Conservation (phyloP, 1,284 basidiomycete species). For the Sphaerobolus stellatus region DNA sequence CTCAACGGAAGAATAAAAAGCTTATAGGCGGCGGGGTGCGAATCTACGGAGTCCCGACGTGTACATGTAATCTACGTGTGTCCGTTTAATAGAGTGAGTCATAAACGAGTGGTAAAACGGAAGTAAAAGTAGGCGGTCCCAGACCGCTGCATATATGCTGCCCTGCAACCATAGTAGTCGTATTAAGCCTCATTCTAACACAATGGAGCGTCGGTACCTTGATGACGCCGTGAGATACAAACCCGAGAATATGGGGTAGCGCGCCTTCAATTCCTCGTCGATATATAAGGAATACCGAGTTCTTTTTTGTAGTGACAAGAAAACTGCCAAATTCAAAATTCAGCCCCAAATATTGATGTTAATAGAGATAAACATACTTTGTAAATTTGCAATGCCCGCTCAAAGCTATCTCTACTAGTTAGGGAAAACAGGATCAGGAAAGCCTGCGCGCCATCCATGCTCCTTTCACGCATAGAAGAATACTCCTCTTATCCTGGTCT, state of each 20-base stretch:
- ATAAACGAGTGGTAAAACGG: background rate
- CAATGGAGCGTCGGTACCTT: too few relatives aligned
- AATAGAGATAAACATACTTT: background rate
- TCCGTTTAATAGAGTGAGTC: too few relatives aligned
- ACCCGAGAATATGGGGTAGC: conserved; percentile 50
- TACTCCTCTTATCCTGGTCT: conserved; percentile 13
- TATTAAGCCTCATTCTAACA: too few relatives aligned
- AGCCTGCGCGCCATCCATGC: background rate
- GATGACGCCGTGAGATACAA: too few relatives aligned
- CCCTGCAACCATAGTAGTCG: too few relatives aligned
- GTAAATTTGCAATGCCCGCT: conserved; percentile 4
- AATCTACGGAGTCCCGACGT: too few relatives aligned
- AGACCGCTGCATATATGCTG: conserved; percentile 45
- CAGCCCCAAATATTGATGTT: too few relatives aligned
- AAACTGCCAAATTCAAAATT: background rate
- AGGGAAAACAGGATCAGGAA: conserved; percentile 8
- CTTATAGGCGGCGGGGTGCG: too few relatives aligned
- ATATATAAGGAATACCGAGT: conserved; percentile 1
- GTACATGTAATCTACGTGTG: too few relatives aligned
- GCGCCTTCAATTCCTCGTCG: conserved; percentile 18
- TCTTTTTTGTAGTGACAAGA: background rate
- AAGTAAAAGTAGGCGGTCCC: conserved; percentile 18
- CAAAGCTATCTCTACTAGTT: background rate
- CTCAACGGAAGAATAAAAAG: too few relatives aligned
- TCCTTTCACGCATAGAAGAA: conserved; percentile 5